phyloP scores from a whole-genome alignment of 1,284 basidiomycete genomes.

The Melampsora americana region DNA sequence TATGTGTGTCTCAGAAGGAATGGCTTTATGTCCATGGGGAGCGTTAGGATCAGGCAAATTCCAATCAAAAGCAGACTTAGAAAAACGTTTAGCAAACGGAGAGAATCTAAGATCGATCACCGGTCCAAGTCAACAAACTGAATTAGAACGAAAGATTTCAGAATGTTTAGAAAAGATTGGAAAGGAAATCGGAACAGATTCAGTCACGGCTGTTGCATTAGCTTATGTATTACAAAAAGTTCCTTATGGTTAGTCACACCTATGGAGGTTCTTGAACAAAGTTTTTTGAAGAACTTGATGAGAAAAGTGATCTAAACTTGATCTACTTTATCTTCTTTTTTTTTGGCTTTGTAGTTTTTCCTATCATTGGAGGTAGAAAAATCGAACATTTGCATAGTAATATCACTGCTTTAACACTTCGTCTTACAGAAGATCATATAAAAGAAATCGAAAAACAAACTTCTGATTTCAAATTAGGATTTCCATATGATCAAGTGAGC shows the following conservation, averaged over 20 bases:
- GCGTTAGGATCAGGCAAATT: constrained; percentile 60
- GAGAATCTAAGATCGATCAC: constrained; percentile 45
- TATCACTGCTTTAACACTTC: neutral
- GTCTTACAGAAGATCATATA: neutral
- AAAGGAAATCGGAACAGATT: constrained; percentile 45
- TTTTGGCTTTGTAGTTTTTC: constrained; percentile 1
- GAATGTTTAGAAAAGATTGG: constrained; percentile 49
- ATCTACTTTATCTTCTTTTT: neutral
- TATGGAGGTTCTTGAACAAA: neutral
- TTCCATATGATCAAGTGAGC: constrained; percentile 1
- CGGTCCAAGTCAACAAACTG: constrained; percentile 45
- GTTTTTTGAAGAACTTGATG: neutral
- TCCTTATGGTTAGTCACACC: constrained; percentile 4
- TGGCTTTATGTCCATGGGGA: constrained; percentile 60
- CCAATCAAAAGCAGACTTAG: constrained; percentile 48
- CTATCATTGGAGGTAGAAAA: constrained; percentile 1
- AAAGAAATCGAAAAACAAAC: neutral
- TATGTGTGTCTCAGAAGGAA: constrained; percentile 55
- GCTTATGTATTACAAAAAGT: constrained; percentile 44
- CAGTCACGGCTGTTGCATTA: constrained; percentile 33
- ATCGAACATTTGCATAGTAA: neutral
- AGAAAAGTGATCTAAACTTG: neutral
- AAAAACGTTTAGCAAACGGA: neutral
- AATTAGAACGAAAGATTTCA: constrained; percentile 48
- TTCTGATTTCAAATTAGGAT: constrained; percentile 6